Percentiles rank a stretch among this genome's conserved stretches.
Evolutionary conservation across 2,329 filamentous ascomycete genomes (phyloP).

Genomic region (Fusarium torreyae): DNA sequence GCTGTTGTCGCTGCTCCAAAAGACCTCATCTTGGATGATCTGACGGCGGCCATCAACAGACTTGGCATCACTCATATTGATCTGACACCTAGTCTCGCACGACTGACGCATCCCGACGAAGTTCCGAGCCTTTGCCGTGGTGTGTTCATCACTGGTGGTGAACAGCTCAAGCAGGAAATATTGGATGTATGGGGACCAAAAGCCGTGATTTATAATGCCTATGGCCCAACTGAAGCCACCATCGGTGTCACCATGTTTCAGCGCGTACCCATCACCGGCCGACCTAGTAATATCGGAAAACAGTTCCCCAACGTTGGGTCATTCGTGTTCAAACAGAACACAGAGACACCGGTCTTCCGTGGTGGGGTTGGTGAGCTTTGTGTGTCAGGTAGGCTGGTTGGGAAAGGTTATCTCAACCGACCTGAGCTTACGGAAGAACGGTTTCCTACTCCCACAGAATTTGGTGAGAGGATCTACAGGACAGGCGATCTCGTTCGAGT

Average conservation of each 20-base stretch:
- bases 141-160: conserved; percentile 94
- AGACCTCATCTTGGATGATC: conserved; percentile 88
- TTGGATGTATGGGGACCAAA: conserved; percentile 86
- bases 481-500: conserved; percentile 91
- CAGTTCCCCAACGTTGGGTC: conserved; percentile 92
- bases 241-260: conserved; percentile 93
- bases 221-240: conserved; percentile 92
- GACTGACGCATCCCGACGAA: conserved; percentile 82
- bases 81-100: conserved; percentile 88
- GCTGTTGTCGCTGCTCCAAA: conserved; percentile 85
- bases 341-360: conserved; percentile 78
- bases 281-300: conserved; percentile 88
- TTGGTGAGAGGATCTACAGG: conserved; percentile 79
- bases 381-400: conserved; percentile 87
- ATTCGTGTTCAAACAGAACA: conserved; percentile 80
- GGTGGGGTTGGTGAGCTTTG: conserved; percentile 91
- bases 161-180: conserved; percentile 90
- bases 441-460: conserved; percentile 76
- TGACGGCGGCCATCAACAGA: conserved; percentile 78
- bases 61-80: conserved; percentile 91
- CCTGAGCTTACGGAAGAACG: conserved; percentile 81
- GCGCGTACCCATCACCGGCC: conserved; percentile 82
- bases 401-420: conserved; percentile 89
- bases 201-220: conserved; percentile 90
- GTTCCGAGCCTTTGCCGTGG: conserved; percentile 85